phyloP scores from a whole-genome alignment of 768 basidiomycete species.

The Clitopilus passeckerianus region DNA sequence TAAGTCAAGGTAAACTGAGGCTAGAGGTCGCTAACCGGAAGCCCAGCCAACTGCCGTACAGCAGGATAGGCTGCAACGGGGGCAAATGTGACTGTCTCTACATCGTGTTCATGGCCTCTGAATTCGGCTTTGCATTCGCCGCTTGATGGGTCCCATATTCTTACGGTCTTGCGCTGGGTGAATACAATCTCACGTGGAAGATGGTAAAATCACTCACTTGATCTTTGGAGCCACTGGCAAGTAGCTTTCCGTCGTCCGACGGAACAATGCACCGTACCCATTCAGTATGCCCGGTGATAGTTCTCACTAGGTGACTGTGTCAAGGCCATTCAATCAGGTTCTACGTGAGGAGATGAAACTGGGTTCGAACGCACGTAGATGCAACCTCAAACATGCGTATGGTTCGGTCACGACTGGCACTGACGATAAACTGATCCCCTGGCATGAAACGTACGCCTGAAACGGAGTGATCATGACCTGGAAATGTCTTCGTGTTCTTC shows the following conservation, averaged over 20 bases:
- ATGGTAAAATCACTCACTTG: conserved; percentile 48
- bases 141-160: conserved; percentile 67
- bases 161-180: conserved; percentile 54
- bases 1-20: conserved; percentile 5
- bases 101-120: conserved; percentile 83
- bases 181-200: conserved; percentile 13
- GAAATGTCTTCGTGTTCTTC: conserved; percentile 82
- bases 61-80: conserved; percentile 71
- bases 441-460: conserved; percentile 85
- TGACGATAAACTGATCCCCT: conserved; percentile 77
- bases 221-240: conserved; percentile 83
- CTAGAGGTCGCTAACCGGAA: conserved; percentile 42
- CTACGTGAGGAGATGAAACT: background rate
- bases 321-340: conserved; percentile 5
- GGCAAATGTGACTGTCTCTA: conserved; percentile 80
- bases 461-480: conserved; percentile 89
- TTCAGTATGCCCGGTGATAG: conserved; percentile 73
- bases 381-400: conserved; percentile 85
- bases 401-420: conserved; percentile 83
- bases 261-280: conserved; percentile 77
- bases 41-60: conserved; percentile 72
- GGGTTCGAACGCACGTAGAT: conserved; percentile 55
- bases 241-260: conserved; percentile 65
- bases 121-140: conserved; percentile 80
- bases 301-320: conserved; percentile 65